Evolutionary conservation across 1,284 basidiomycete species (phyloP).

Genomic region (Ceratobasidium sp.): DNA sequence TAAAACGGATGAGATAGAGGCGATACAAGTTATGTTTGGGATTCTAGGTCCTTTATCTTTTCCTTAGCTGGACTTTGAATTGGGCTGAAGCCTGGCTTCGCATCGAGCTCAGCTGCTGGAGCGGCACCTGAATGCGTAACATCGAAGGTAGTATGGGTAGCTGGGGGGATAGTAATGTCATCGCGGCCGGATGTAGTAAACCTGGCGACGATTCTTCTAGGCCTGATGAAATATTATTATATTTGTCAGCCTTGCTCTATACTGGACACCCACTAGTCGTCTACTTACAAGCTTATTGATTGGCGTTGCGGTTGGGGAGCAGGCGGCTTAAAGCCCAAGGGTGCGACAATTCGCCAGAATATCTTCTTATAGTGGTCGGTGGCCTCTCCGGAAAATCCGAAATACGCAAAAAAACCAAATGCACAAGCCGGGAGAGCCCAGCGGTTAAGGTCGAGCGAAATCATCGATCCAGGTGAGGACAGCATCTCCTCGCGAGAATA

Average conservation of each 20-base stretch:
- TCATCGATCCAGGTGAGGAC: not conserved
- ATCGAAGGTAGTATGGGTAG: not conserved
- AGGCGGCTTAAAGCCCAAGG: not conserved
- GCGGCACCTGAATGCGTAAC: not conserved
- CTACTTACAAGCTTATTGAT: not conserved
- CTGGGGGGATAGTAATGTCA: not conserved
- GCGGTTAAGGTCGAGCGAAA: conserved; percentile 20
- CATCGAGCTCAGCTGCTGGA: not conserved
- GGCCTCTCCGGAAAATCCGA: conserved; percentile 45
- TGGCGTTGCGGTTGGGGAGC: not conserved
- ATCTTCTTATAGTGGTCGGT: conserved; percentile 19
- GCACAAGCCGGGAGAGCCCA: conserved; percentile 29
- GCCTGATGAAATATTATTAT: not conserved
- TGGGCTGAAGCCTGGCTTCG: not conserved
- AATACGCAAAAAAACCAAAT: conserved; percentile 47
- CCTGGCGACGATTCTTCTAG: not conserved
- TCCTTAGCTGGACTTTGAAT: not conserved
- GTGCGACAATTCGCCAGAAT: not conserved
- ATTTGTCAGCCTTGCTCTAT: too few relatives aligned
- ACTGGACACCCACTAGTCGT: too few relatives aligned
- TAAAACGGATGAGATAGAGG: too few relatives aligned
- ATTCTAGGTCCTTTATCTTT: not conserved
- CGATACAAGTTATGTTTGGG: not conserved
- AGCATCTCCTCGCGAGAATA: conserved; percentile 47
- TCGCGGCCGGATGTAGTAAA: not conserved